Evolutionary conservation across 805 yeast genomes (phyloP).

Genomic region (Komagataella populi): DNA sequence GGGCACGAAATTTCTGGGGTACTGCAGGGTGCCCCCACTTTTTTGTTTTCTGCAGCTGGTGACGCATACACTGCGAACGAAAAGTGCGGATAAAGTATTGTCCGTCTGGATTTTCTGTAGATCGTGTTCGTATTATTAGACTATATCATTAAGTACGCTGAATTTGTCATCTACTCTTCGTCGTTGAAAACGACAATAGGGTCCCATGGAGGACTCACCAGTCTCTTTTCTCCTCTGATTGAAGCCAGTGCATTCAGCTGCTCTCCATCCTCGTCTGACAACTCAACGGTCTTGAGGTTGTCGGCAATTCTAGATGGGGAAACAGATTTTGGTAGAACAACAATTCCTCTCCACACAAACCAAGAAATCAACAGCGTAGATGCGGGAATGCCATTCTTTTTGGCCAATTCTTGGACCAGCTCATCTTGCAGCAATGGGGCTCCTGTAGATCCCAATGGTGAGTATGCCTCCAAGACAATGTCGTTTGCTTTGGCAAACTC

Average conservation of each 20-base stretch:
- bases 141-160: neutral
- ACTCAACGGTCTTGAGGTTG: conserved; percentile 20
- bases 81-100: neutral
- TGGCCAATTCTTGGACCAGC: conserved; percentile 28
- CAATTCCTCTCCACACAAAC: conserved; percentile 40
- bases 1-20: neutral
- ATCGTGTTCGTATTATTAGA: neutral
- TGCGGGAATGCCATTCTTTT: conserved; percentile 27
- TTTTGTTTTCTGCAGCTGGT: neutral
- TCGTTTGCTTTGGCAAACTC: conserved; percentile 37
- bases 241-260: conserved; percentile 15
- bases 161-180: conserved; percentile 3
- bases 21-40: neutral
- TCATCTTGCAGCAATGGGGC: conserved; percentile 38
- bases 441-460: conserved; percentile 57
- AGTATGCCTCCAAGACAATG: conserved; percentile 60
- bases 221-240: conserved; percentile 17
- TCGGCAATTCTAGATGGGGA: conserved; percentile 16
- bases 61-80: neutral
- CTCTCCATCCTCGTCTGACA: conserved; percentile 22
- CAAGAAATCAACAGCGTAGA: conserved; percentile 44
- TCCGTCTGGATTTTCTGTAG: neutral
- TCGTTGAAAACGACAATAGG: conserved; percentile 15
- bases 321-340: conserved; percentile 23
- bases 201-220: conserved; percentile 23